Base-by-base conservation (phyloP, 1,284 basidiomycete genomes). In the Ceratobasidium sp. region DNA sequence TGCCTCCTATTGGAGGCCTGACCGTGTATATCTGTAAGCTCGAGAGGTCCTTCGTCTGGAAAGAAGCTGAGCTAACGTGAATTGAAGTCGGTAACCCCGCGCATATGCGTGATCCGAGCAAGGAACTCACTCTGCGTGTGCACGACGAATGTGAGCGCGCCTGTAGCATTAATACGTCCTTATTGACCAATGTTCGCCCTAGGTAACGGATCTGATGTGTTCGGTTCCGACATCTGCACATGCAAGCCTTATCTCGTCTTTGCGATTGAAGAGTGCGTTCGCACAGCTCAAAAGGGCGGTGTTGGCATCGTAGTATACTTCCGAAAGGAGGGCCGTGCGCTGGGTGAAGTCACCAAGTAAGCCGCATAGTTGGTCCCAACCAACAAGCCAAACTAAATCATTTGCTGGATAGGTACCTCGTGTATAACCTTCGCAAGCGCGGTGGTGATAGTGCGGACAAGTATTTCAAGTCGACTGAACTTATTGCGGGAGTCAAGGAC, bases 391-490 rank as follows among this genome's bases (percentile, higher is more conserved):
- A 20, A 29, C 8, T 70, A 72, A 47, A 13, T 40, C n/a, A 45
- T 31, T 25, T 27, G 52, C 38, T 42, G 8, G 13, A 49, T 68
- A 88, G 87, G 77, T 93, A 93, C 79, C 86, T 94, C 64, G 92
- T 96, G 6, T 98, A 98, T 81, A 98, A 98, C 80, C 86, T 95
- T 12, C 90, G 96, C 72, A 98, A 98, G 81, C 88, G 96, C 43
- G 93, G 92, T 1, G 94, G 93, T 4, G 96, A 98, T 80, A 88
- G 87, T 1, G 96, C 96, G 0, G 89, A 93, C 77, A 89, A 91
- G 76, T 98, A 98, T 82, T 98, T 98, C 83, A 91, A 93, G 78
- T 88, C 91, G 17, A 98, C 96, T 0, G 94, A 95, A 78, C 82
- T 92, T 74, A 92, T 98, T 71, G 96, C 95, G 0, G 96, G 96